phyloP scores from a whole-genome alignment of 1,139 yeast species.

The Suhomyces ambrosiae region DNA sequence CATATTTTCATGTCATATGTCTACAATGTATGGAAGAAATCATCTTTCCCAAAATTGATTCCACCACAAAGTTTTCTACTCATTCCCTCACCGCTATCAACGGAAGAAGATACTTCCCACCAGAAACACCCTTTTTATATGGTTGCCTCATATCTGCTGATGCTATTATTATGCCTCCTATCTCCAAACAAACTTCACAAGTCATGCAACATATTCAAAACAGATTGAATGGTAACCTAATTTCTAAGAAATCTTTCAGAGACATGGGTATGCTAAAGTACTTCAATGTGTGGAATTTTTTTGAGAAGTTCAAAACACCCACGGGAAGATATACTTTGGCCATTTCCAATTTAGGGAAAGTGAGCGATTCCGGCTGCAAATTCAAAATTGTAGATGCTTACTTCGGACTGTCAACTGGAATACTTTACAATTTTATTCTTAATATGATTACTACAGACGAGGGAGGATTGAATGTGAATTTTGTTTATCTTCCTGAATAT shows the following conservation, averaged over 20 bases:
- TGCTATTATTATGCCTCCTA: constrained; percentile 18
- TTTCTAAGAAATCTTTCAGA: not conserved
- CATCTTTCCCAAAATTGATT: constrained; percentile 1
- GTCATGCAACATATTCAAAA: constrained; percentile 2
- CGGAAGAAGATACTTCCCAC: constrained; percentile 16
- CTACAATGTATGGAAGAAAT: constrained; percentile 12
- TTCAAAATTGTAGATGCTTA: constrained; percentile 5
- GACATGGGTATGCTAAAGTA: constrained; percentile 16
- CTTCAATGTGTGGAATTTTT: constrained; percentile 17
- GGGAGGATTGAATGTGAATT: constrained; percentile 8
- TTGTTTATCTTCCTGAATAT: constrained; percentile 1
- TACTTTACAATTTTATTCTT: constrained; percentile 1
- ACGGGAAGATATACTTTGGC: constrained; percentile 21
- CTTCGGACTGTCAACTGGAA: constrained; percentile 4
- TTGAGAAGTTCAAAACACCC: constrained; percentile 13
- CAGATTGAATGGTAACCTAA: not conserved
- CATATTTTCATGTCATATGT: constrained; percentile 15
- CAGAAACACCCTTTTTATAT: constrained; percentile 18
- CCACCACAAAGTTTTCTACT: constrained; percentile 11
- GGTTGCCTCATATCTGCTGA: constrained; percentile 26
- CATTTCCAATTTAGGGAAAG: constrained; percentile 26
- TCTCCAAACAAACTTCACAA: constrained; percentile 9
- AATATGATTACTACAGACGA: constrained; percentile 4
- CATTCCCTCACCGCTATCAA: constrained; percentile 14
- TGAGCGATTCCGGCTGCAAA: constrained; percentile 5